These are phyloP conservation scores for Fusarium goolgardi DNA, from an alignment of 2,329 filamentous ascomycete genomes.

Conservation along the genomic window DNA sequence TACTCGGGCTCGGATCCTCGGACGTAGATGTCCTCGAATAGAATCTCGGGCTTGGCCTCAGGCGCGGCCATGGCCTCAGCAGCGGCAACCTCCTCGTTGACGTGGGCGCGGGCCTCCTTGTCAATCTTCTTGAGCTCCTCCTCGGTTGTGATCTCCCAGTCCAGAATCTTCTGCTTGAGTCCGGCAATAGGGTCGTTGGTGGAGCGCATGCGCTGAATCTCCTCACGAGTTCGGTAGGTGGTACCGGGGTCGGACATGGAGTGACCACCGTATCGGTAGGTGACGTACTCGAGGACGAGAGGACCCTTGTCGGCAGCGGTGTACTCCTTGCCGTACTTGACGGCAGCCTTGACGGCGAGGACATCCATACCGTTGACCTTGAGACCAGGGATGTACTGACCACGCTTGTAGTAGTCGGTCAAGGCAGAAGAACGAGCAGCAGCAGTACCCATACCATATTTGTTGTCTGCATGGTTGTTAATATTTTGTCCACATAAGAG, in stretches of 20 bases:
- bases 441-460: conserved; percentile 99
- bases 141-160: conserved; percentile 92
- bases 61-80: conserved; percentile 90
- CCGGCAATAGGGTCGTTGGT: conserved; percentile 99
- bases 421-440: conserved; percentile 93
- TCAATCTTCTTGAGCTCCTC: conserved; percentile 96
- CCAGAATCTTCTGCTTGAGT: conserved; percentile 96
- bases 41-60: conserved; percentile 80
- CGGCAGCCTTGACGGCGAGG: conserved; percentile 95
- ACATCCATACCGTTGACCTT: conserved; percentile 99
- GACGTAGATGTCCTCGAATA: conserved; percentile 74
- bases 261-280: conserved; percentile 99
- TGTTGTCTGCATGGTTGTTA: conserved; percentile 81
- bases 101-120: conserved; percentile 87
- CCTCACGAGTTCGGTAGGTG: conserved; percentile 98
- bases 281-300: conserved; percentile 97
- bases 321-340: conserved; percentile 93
- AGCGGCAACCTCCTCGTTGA: conserved; percentile 89
- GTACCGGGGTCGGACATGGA: conserved; percentile 99
- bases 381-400: conserved; percentile 98
- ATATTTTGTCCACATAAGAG: neutral
- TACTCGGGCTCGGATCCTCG: conserved; percentile 45
- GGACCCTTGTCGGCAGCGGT: conserved; percentile 86
- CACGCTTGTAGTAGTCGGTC: conserved; percentile 99
- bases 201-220: conserved; percentile 99